Evolutionary conservation across 176 grass and related monocot species (phyloP), one percentile per base, ranked within the genome.

Genomic region (Thalia dealbata): DNA sequence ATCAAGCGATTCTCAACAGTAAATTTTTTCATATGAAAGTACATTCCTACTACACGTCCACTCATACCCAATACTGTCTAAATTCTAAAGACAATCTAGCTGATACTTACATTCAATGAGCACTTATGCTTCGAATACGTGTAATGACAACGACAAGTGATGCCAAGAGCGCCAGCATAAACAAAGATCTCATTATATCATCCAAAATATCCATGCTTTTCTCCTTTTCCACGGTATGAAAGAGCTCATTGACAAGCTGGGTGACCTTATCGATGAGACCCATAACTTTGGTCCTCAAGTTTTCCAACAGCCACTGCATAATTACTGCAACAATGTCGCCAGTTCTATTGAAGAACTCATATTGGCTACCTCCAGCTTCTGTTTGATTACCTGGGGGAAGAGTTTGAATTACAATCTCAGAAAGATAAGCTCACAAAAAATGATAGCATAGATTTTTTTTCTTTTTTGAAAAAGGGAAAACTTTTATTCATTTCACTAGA

Each of bases 241-340:
- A 68, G 18, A 68, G 65, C 65, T 68, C 65, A 44, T 21, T 13
- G 18, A 43, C 19, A 23, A 68, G 65, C 16, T 13, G 65, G 38
- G 65, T 22, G 22, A 68, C 44, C 65, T n/a, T 19, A 12, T 3
- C 35, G 2, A 68, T 12, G n/a, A 68, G 65, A 10, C 19, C 35
- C 32, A 43, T 44, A 43, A 68, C 65, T 68, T 68, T 68, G 42
- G 65, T 43, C 44, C 43, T 68, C 7, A 68, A 10, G 27, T 68
- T 68, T 44, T 68, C 65, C 65, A 24, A 68, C 18, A 68, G 23
- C 65, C 65, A 68, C 19, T 14, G 43, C 35, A 68, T 6, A 68
- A 68, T 43, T 68, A 22, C n/a, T 23, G 27, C 13, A 56, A 1
- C 46, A 73, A 73, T 35, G 26, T 58, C 71, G 6, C 65, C 14